These are phyloP conservation scores for Metarhizium album DNA, from an alignment of 2,329 filamentous ascomycete species.

Conservation along the genomic window DNA sequence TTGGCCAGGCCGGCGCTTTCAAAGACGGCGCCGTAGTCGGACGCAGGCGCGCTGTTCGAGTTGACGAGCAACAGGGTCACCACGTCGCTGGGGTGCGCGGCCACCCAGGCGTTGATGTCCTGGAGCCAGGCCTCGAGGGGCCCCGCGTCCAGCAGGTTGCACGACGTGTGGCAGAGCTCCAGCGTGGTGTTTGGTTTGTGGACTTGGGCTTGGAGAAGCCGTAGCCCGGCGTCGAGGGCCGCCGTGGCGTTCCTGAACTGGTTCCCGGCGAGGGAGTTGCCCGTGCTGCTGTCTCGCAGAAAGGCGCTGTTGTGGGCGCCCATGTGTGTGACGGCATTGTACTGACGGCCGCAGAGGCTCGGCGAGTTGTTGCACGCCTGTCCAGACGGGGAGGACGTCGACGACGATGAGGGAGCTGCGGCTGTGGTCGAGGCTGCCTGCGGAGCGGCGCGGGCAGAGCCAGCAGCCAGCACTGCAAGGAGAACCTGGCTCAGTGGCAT, in stretches of 20 bases:
- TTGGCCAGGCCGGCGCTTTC: constrained; percentile 46
- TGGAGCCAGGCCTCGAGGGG: constrained; percentile 52
- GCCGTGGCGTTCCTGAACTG: constrained; percentile 64
- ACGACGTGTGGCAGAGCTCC: constrained; percentile 60
- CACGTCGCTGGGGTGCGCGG: constrained; percentile 59
- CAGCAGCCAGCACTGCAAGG: constrained; percentile 12
- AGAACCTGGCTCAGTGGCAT: constrained; percentile 13
- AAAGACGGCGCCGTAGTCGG: constrained; percentile 44
- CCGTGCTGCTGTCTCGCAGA: constrained; percentile 50
- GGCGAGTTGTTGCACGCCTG: constrained; percentile 73
- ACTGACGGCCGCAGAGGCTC: constrained; percentile 56
- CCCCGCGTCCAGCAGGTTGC: constrained; percentile 58
- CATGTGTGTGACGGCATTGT: constrained; percentile 68
- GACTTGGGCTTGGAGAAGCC: constrained; percentile 61
- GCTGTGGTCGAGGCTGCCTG: constrained; percentile 5
- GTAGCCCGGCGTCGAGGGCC: constrained; percentile 60
- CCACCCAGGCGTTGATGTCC: constrained; percentile 58
- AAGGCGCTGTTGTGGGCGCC: constrained; percentile 69
- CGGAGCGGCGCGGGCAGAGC: constrained; percentile 15
- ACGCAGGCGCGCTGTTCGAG: constrained; percentile 45
- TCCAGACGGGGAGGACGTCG: constrained; percentile 10
- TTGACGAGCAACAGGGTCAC: constrained; percentile 67
- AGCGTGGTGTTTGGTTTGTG: constrained; percentile 50
- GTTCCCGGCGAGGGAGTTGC: constrained; percentile 55
- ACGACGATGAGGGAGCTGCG: constrained; percentile 8